Evolutionary conservation across 228 moss, liverwort and hornwort species (phyloP).

Genomic region (Sphagnum magellanicum): DNA sequence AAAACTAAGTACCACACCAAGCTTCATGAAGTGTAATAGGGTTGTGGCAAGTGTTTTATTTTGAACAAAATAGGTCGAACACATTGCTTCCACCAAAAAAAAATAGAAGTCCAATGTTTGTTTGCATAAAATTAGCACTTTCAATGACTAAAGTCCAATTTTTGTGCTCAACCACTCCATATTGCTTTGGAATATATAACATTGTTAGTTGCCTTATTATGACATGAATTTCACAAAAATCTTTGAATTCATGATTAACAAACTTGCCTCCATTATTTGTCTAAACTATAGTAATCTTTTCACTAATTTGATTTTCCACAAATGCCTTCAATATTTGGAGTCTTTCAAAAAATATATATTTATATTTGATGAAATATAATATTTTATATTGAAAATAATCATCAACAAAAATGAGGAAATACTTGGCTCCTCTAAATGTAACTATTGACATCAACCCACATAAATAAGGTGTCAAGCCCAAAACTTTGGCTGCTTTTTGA

Average conservation of each 20-base stretch:
- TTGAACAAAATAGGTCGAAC: not conserved
- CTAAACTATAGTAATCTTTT: not conserved
- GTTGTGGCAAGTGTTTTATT: not conserved
- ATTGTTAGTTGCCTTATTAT: not conserved
- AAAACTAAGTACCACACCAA: not conserved
- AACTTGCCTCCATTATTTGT: constrained; percentile 1
- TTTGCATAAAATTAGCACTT: not conserved
- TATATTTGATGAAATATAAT: not conserved
- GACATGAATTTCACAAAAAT: not conserved
- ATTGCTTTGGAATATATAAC: not conserved
- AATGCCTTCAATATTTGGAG: not conserved
- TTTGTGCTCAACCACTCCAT: not conserved
- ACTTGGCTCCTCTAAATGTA: not conserved
- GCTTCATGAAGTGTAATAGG: not conserved
- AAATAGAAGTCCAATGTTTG: not conserved
- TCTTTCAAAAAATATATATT: not conserved
- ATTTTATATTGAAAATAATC: not conserved
- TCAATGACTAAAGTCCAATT: not conserved
- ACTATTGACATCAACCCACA: not conserved
- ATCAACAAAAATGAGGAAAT: not conserved
- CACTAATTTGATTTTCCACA: not conserved
- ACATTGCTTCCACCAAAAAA: not conserved
- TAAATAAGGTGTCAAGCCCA: not conserved
- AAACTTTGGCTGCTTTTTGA: not conserved
- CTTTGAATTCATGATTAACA: not conserved